These are phyloP conservation scores for Neurospora sp. DNA, from an alignment of 2,329 filamentous ascomycete genomes.

Conservation along the genomic window DNA sequence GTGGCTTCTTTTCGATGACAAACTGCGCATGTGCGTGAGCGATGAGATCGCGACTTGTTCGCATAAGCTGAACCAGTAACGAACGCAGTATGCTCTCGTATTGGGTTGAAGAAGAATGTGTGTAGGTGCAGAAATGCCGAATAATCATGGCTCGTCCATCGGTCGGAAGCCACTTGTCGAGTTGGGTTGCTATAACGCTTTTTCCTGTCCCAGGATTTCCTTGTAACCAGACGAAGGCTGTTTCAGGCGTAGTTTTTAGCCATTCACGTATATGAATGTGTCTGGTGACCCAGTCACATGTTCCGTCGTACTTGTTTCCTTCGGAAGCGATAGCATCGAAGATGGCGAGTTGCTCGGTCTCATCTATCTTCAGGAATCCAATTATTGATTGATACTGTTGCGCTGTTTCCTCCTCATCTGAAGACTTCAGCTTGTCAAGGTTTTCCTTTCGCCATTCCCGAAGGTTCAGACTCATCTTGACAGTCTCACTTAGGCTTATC, in stretches of 20 bases:
- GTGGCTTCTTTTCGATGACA: constrained; percentile 15
- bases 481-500: constrained; percentile 18
- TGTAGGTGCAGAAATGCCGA: constrained; percentile 26
- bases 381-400: constrained; percentile 19
- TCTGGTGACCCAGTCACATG: constrained; percentile 25
- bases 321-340: constrained; percentile 20
- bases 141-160: constrained; percentile 14
- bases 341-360: constrained; percentile 22
- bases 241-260: constrained; percentile 15
- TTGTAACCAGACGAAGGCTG: constrained; percentile 22
- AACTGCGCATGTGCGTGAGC: constrained; percentile 18
- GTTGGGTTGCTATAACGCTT: constrained; percentile 23
- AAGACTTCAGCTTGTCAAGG: constrained; percentile 10
- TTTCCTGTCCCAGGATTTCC: constrained; percentile 28
- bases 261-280: constrained; percentile 20
- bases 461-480: constrained; percentile 17
- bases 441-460: constrained; percentile 18
- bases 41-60: constrained; percentile 15
- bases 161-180: constrained; percentile 21
- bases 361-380: constrained; percentile 23
- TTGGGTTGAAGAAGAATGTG: constrained; percentile 20
- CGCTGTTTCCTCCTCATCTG: constrained; percentile 17
- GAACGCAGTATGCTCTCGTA: constrained; percentile 25
- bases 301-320: constrained; percentile 20
- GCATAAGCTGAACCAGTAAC: constrained; percentile 23